Base-by-base conservation (phyloP, 768 basidiomycete species). In the Coprinopsis sp. region DNA sequence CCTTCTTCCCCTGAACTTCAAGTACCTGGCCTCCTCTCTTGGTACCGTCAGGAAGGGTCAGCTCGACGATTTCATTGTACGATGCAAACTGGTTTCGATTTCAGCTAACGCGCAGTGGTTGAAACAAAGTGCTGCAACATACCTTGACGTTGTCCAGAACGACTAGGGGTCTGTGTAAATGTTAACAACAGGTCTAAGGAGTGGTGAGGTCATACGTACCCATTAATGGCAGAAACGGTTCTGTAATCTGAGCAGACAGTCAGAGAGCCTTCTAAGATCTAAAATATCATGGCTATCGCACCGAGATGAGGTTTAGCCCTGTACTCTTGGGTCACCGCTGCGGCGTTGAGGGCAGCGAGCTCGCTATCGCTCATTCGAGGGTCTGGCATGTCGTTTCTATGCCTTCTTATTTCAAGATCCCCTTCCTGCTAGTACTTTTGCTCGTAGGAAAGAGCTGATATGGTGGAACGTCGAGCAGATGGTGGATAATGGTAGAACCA, bases 101-200 rank as follows among this genome's bases (percentile, higher is more conserved):
- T n/a, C n/a, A n/a, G n/a, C n/a, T n/a, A n/a, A n/a, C n/a, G n/a
- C n/a, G n/a, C n/a, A n/a, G n/a, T 27, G 49, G 47, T 43, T 19
- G 39, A 28, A 14, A 36, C 24, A 30, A 23, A 16, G 16, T 19
- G 28, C 16, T 21, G 39, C 22, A 46, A 53, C 54, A 44, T 59
- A 90, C 93, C 76, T 95, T 96, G 79, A 99, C 95, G 64, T 98
- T 97, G 70, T 99, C 95, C 54, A 99, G 73, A 12, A 99, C 84
- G 49, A 99, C 96, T 43, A 99, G 76, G 36, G 95, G 96, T 36
- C 95, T 94, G 14, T 33, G 28, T 37, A 31, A 49, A 31, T 41
- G 39, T 52, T 50, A 41, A 47, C 45, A 36, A 45, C 39, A 54
- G 37, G 28, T 55, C 45, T 36, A 39, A 27, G 28, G 23, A 21